Base-by-base conservation (phyloP, 441 rosid genomes). In the Mallotus japonicus region DNA sequence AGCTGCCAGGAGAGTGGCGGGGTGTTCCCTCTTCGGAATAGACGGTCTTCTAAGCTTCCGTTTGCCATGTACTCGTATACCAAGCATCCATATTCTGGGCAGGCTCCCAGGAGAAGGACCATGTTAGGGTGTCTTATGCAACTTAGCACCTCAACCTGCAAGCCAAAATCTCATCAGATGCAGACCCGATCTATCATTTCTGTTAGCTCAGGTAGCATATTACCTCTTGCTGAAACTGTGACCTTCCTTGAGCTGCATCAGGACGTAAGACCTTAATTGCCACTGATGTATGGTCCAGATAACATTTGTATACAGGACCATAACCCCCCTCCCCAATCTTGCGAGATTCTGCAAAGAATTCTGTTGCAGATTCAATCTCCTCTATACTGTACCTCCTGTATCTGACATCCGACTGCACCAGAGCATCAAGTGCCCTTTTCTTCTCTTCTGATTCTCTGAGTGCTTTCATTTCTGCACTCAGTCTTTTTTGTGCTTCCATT, bases 281-380 rank as follows among this genome's bases (percentile, higher is more conserved):
- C 1, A 92, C 97, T 1, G 86, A 77, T 3, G 97, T 95, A 71
- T 92, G 94, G 74, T 92, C 97, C 37, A 95, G 84, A 73, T 69
- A 49, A 63, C 94, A 82, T 76, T 82, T 89, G 81, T 87, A 95
- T 28, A 95, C 97, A 6, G 99, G 99, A 24, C 99, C 99, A 74
- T 92, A 95, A 28, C 97, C 91, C 0, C 99, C 99, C 86, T 89
- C 97, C 40, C 99, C 99, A 10, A 95, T 88, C 86, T 91, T 95
- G 76, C 78, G 85, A 9, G 81, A 74, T 5, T 79, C 84, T 11
- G 86, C 61, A 61, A 95, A 95, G 83, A 46, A 88, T 15, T 92
- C 87, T 1, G 97, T 92, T 65, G 97, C 96, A 37, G 82, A 70
- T 79, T 95, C 97, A 22, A 95, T 90, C 80, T 89, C 97, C 69